These are phyloP conservation scores for Acrodontium crateriforme DNA, from an alignment of 2,329 filamentous ascomycete species.

Conservation along the genomic window DNA sequence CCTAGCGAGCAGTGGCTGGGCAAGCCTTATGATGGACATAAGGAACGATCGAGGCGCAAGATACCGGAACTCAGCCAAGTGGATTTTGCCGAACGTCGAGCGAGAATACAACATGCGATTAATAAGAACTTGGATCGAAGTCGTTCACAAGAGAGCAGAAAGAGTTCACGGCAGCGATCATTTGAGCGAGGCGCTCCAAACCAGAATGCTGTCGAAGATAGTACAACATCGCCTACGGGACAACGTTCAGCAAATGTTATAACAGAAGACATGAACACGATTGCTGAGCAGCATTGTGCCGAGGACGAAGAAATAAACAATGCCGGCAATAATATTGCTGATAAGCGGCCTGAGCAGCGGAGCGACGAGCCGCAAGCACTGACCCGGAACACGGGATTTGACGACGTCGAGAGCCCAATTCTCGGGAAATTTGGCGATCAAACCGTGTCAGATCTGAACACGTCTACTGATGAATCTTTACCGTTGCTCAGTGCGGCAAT, in stretches of 20 bases:
- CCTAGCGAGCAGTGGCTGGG: constrained; percentile 47
- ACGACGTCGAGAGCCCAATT: constrained; percentile 47
- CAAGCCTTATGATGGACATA: constrained; percentile 69
- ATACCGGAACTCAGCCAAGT: constrained; percentile 58
- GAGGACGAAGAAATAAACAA: too few species aligned
- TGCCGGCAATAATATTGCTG: too few species aligned
- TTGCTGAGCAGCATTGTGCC: too few species aligned
- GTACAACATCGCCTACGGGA: too few species aligned
- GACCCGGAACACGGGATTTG: constrained; percentile 29
- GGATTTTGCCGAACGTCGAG: constrained; percentile 70
- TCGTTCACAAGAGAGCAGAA: constrained; percentile 32
- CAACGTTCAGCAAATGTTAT: too few species aligned
- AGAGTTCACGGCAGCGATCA: too few species aligned
- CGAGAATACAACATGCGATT: constrained; percentile 73
- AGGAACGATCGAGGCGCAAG: constrained; percentile 24
- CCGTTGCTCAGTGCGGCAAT: constrained; percentile 14
- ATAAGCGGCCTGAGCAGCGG: too few species aligned
- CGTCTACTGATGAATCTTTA: constrained; percentile 1
- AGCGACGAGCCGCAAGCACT: constrained; percentile 13
- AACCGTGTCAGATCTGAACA: constrained; percentile 4
- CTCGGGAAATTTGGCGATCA: constrained; percentile 44
- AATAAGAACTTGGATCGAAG: constrained; percentile 56
- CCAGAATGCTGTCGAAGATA: too few species aligned
- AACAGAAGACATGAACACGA: too few species aligned
- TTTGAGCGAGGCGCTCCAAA: too few species aligned